Evolutionary conservation across 805 yeast species (phyloP), one percentile per base, ranked within the genome.

Genomic region (Cyberlindnera sargentensis): DNA sequence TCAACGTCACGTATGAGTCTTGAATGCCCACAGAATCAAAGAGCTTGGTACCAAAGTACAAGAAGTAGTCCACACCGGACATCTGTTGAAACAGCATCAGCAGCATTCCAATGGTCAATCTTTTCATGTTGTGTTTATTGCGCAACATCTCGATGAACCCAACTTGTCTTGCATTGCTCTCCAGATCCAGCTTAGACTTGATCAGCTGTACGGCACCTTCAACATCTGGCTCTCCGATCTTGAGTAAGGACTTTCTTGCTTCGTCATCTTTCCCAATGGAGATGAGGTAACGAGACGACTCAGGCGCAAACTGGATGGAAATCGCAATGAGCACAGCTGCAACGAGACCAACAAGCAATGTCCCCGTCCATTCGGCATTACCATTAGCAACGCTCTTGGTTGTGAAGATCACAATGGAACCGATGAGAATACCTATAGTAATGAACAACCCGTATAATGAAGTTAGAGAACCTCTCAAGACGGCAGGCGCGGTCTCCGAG

Each of bases 291-390:
- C 82, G 67, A 47, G 87, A 82, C 32, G 84, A 77, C 65, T 82
- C 89, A 20, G 88, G 88, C 68, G 78, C 73, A 51, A 70, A 68
- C 41, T 75, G 58, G 64, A 86, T 68, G 28, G 93, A 95, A n/a
- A 63, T 47, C 38, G 70, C 68, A 39, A 86, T 69, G 29, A 82
- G 58, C 1, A 52, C 9, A 2, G 63, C 65, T 68, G 73, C 68
- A 3, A 61, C 56, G 42, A 65, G 65, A 33, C 72, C 68, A 42
- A 75, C 56, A 20, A 73, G 73, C 51, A 82, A 64, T 7, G 95
- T 95, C 33, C 86, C 73, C 50, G 88, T 71, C 74, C 84, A 88
- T 11, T 82, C 70, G 8, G 78, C 78, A 23, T 76, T 67, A 45
- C 67, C 67, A 48, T 55, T 57, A 3, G 49, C 37, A 38, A 44